A percentile compares a stretch with the other conserved stretches of the same genome.
phyloP scores from a whole-genome alignment of 2,329 filamentous ascomycete species.

The Exserohilum turcica region DNA sequence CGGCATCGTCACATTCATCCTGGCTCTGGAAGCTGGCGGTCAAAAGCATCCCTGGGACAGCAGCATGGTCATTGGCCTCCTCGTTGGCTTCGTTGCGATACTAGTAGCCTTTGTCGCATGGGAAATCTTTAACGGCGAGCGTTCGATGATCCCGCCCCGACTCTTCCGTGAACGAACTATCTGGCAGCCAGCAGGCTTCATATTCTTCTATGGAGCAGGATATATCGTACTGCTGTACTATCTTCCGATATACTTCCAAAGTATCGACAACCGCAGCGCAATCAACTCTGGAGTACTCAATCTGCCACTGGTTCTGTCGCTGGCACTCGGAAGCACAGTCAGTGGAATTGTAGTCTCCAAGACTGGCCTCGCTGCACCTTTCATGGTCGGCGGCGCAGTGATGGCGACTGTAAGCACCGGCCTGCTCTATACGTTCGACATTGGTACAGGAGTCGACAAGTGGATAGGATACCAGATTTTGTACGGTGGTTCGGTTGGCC shows the following conservation, averaged over 20 bases:
- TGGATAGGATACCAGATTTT: slow-evolving; percentile 57
- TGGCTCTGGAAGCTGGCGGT: slow-evolving; percentile 55
- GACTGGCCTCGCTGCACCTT: slow-evolving; percentile 45
- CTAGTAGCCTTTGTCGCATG: not conserved
- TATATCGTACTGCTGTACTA: slow-evolving; percentile 52
- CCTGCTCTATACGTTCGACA: slow-evolving; percentile 50
- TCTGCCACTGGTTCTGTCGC: slow-evolving; percentile 49
- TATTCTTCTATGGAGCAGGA: not conserved
- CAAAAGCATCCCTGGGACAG: slow-evolving; percentile 28
- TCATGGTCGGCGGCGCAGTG: slow-evolving; percentile 35
- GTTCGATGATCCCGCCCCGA: not conserved
- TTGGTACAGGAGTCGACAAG: slow-evolving; percentile 40
- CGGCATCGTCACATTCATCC: slow-evolving; percentile 47
- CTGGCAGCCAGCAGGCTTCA: not conserved
- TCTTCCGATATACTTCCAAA: slow-evolving; percentile 58
- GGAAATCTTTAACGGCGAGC: not conserved
- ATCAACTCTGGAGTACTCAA: slow-evolving; percentile 50
- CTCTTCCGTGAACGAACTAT: not conserved
- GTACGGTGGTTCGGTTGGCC: slow-evolving; percentile 46
- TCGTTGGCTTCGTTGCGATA: not conserved
- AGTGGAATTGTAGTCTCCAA: slow-evolving; percentile 1
- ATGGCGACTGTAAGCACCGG: slow-evolving; percentile 47
- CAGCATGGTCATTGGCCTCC: not conserved
- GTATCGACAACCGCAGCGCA: slow-evolving; percentile 43
- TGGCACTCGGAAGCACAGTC: slow-evolving; percentile 17